phyloP scores from a whole-genome alignment of 2,329 filamentous ascomycete species.

The Alternaria postmessia region DNA sequence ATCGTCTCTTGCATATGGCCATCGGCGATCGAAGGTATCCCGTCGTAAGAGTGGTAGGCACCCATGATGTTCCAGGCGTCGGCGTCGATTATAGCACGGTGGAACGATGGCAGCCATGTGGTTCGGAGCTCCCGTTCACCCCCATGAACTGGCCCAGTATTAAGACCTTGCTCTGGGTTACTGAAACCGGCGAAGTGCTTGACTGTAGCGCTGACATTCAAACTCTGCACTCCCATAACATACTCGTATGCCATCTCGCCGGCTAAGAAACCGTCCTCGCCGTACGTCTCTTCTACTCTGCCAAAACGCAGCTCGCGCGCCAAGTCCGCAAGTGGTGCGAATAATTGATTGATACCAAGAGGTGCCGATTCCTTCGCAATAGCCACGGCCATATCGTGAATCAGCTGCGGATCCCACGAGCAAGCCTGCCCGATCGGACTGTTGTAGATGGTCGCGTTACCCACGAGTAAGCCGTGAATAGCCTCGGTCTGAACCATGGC shows the following conservation, averaged over 20 bases:
- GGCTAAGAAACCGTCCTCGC: constrained; percentile 72
- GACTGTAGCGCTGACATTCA: constrained; percentile 73
- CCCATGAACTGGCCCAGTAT: constrained; percentile 68
- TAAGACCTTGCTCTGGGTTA: constrained; percentile 74
- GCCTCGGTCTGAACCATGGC: constrained; percentile 77
- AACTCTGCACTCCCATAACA: constrained; percentile 68
- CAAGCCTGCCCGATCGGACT: constrained; percentile 76
- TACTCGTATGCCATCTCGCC: constrained; percentile 72
- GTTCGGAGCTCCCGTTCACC: constrained; percentile 64
- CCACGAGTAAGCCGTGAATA: constrained; percentile 75
- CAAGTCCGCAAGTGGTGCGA: constrained; percentile 74
- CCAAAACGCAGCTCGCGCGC: constrained; percentile 76
- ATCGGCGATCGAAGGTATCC: constrained; percentile 72
- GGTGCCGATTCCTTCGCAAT: constrained; percentile 72
- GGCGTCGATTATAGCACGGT: constrained; percentile 74
- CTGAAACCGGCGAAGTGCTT: constrained; percentile 79
- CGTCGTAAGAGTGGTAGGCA: constrained; percentile 78
- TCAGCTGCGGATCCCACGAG: constrained; percentile 71
- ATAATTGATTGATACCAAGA: constrained; percentile 76
- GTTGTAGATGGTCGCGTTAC: constrained; percentile 81
- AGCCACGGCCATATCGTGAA: constrained; percentile 71
- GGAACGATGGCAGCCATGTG: constrained; percentile 67
- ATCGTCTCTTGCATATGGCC: constrained; percentile 71
- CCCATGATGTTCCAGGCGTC: constrained; percentile 76
- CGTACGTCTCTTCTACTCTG: constrained; percentile 76